phyloP scores from a whole-genome alignment of 768 basidiomycete species.

The Termitomyces sp. region DNA sequence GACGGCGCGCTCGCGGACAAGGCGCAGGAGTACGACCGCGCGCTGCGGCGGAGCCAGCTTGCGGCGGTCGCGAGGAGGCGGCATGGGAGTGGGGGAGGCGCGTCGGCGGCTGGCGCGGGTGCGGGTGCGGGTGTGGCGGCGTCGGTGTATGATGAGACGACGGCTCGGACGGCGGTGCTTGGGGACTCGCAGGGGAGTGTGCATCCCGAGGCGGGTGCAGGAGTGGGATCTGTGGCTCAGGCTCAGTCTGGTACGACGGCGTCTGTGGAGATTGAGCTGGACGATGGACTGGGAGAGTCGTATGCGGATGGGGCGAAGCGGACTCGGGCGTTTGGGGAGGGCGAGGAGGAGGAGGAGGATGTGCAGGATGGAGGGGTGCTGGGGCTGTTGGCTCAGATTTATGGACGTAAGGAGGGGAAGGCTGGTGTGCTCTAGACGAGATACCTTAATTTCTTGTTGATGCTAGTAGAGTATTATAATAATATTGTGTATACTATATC shows the following conservation, averaged over 20 bases:
- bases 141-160: slow-evolving; percentile 48
- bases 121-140: slow-evolving; percentile 32
- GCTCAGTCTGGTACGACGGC: slow-evolving; percentile 21
- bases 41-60: slow-evolving; percentile 65
- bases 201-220: slow-evolving; percentile 3
- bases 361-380: slow-evolving; percentile 81
- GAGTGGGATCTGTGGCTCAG: neutral
- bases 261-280: slow-evolving; percentile 46
- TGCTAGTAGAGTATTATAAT: too few relatives aligned
- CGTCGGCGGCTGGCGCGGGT: slow-evolving; percentile 38
- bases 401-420: slow-evolving; percentile 56
- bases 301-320: slow-evolving; percentile 69
- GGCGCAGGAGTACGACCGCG: slow-evolving; percentile 73
- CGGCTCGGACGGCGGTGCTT: slow-evolving; percentile 69
- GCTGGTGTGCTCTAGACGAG: slow-evolving; percentile 38
- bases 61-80: slow-evolving; percentile 45
- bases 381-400: slow-evolving; percentile 84
- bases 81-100: slow-evolving; percentile 40
- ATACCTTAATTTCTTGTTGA: slow-evolving; percentile 11
- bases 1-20: slow-evolving; percentile 44
- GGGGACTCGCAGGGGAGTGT: slow-evolving; percentile 73
- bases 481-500: neutral
- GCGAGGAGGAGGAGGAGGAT: slow-evolving; percentile 61
- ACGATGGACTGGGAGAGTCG: slow-evolving; percentile 64
- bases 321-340: slow-evolving; percentile 36